Evolutionary conservation across 805 yeast genomes (phyloP).

Genomic region (Peterozyma xylosa): DNA sequence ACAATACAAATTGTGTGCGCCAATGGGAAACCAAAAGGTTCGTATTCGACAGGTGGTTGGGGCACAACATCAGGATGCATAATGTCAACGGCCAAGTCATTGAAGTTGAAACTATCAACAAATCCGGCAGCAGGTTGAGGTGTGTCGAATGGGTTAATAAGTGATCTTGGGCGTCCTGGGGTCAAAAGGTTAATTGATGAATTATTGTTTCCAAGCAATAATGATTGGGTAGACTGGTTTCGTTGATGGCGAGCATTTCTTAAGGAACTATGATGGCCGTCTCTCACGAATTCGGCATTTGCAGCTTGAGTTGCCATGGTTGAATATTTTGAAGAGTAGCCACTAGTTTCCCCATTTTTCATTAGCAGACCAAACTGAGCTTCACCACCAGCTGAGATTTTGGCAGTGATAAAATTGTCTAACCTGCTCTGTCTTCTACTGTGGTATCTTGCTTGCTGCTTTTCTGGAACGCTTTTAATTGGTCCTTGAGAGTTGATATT

Average conservation of each 20-base stretch:
- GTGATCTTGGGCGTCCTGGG: constrained; percentile 19
- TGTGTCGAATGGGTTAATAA: constrained; percentile 20
- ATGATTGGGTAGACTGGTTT: constrained; percentile 10
- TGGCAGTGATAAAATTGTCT: constrained; percentile 29
- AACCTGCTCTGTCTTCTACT: constrained; percentile 28
- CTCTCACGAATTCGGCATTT: constrained; percentile 7
- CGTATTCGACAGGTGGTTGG: constrained; percentile 85
- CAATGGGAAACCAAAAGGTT: constrained; percentile 80
- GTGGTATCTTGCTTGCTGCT: constrained; percentile 43
- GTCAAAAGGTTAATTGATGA: not conserved
- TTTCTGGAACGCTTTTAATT: constrained; percentile 41
- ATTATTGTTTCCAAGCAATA: constrained; percentile 3
- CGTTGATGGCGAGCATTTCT: not conserved
- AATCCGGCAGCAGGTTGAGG: constrained; percentile 10
- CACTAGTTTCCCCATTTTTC: constrained; percentile 27
- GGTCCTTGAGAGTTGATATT: constrained; percentile 46
- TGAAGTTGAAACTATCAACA: constrained; percentile 26
- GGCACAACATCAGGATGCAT: constrained; percentile 77
- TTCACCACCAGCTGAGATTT: constrained; percentile 30
- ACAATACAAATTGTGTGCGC: constrained; percentile 69
- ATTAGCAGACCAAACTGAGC: constrained; percentile 14
- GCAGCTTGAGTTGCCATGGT: constrained; percentile 67
- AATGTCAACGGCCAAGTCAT: constrained; percentile 47
- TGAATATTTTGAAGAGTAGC: constrained; percentile 36
- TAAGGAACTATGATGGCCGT: not conserved